These are phyloP conservation scores for Bondarzewia mesenterica DNA, from an alignment of 1,284 basidiomycete genomes.

Conservation along the genomic window DNA sequence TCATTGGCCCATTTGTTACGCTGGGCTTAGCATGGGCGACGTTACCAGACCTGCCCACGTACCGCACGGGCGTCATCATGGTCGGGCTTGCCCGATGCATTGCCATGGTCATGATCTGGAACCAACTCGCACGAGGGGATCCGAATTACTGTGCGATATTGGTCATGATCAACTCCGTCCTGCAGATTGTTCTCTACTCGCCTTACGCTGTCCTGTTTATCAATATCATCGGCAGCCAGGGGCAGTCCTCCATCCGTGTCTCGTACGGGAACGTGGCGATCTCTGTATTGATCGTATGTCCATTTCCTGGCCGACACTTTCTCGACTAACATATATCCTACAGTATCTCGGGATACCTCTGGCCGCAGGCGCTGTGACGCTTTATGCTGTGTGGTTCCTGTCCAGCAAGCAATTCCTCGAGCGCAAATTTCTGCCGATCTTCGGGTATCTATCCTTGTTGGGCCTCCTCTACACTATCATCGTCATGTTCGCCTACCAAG, in stretches of 20 bases:
- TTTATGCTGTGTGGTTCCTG: constrained; percentile 45
- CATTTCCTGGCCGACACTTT: neutral
- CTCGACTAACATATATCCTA: neutral
- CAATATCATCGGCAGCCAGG: constrained; percentile 54
- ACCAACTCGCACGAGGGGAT: constrained; percentile 68
- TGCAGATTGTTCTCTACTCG: constrained; percentile 76
- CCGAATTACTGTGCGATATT: constrained; percentile 71
- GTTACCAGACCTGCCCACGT: constrained; percentile 66
- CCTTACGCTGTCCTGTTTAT: constrained; percentile 74
- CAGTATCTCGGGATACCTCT: constrained; percentile 72
- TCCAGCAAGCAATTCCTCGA: constrained; percentile 43
- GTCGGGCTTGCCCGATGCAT: constrained; percentile 55
- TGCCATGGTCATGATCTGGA: constrained; percentile 86
- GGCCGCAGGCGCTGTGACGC: constrained; percentile 61
- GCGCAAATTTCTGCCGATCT: constrained; percentile 55
- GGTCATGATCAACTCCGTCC: constrained; percentile 52
- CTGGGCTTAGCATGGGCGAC: constrained; percentile 80
- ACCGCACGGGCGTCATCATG: constrained; percentile 50
- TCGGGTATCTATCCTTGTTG: constrained; percentile 66
- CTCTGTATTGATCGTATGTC: constrained; percentile 62
- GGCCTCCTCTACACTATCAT: constrained; percentile 74
- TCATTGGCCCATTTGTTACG: constrained; percentile 78
- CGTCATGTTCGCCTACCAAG: constrained; percentile 71
- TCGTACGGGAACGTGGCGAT: constrained; percentile 66
- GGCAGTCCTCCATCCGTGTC: constrained; percentile 39